Conservation (phyloP, 495 filamentous ascomycete species). For the Talaromyces adpressus region DNA sequence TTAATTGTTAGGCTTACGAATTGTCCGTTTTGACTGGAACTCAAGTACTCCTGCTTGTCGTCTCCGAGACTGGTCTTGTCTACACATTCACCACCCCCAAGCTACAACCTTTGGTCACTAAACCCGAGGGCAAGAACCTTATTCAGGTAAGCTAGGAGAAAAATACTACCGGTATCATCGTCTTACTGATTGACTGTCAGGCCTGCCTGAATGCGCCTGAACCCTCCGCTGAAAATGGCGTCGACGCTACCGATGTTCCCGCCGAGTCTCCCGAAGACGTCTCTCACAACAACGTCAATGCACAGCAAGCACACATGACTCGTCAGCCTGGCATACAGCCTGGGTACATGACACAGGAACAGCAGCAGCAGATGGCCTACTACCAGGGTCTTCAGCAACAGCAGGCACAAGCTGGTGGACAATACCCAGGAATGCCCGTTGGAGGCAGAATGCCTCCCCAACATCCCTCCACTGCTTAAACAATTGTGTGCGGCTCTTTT, state of each 20-base stretch:
- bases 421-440: constrained; percentile 51
- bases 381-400: constrained; percentile 50
- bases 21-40: constrained; percentile 96
- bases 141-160: constrained; percentile 70
- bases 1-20: constrained; percentile 72
- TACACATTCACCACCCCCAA: constrained; percentile 99
- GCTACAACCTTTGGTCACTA: constrained; percentile 96
- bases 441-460: constrained; percentile 48
- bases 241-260: constrained; percentile 57
- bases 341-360: constrained; percentile 49
- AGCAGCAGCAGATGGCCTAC: constrained; percentile 54
- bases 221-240: constrained; percentile 83
- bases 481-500: constrained; percentile 57
- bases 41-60: constrained; percentile 93
- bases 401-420: constrained; percentile 47
- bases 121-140: constrained; percentile 98
- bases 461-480: constrained; percentile 44
- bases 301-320: constrained; percentile 44
- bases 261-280: constrained; percentile 53
- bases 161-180: constrained; percentile 12
- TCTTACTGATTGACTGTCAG: constrained; percentile 33
- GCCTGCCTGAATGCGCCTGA: constrained; percentile 97
- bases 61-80: constrained; percentile 96
- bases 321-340: constrained; percentile 42
- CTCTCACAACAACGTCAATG: constrained; percentile 43